These are phyloP conservation scores for Dalbergia oliveri DNA, from an alignment of 306 rosid species.

Conservation along the genomic window DNA sequence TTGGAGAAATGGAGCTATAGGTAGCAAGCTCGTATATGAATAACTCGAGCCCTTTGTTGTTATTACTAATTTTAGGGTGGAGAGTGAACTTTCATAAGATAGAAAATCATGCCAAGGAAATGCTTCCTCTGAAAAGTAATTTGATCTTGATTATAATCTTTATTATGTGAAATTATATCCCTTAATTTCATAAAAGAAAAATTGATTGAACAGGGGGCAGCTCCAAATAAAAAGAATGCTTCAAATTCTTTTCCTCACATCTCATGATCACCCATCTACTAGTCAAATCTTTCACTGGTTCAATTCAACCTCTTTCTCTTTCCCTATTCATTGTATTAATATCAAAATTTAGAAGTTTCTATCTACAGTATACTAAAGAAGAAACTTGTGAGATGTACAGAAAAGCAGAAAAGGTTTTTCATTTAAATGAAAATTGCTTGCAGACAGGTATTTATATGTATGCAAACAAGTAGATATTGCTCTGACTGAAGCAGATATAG, in stretches of 20 bases:
- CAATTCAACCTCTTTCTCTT: not conserved
- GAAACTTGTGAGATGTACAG: not conserved
- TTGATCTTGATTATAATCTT: too few species aligned
- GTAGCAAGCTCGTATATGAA: conserved; percentile 8
- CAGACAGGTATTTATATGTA: not conserved
- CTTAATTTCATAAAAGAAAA: not conserved
- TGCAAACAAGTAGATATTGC: not conserved
- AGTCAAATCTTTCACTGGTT: not conserved
- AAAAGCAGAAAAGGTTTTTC: not conserved
- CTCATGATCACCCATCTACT: not conserved
- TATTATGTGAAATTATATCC: not conserved
- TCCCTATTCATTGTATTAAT: not conserved
- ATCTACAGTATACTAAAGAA: not conserved
- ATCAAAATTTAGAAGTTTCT: not conserved
- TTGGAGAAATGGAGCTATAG: conserved; percentile 15
- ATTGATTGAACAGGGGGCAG: not conserved
- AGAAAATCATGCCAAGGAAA: not conserved
- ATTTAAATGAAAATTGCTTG: not conserved
- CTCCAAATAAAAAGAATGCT: not conserved
- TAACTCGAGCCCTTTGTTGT: not conserved
- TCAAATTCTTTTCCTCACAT: conserved; percentile 1
- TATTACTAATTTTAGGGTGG: not conserved
- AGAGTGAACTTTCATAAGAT: too few species aligned
- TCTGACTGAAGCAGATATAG: conserved; percentile 19
- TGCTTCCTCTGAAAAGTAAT: too few species aligned